Base-by-base conservation (phyloP, 257 asterid species). In the Gentiana macrophylla region DNA sequence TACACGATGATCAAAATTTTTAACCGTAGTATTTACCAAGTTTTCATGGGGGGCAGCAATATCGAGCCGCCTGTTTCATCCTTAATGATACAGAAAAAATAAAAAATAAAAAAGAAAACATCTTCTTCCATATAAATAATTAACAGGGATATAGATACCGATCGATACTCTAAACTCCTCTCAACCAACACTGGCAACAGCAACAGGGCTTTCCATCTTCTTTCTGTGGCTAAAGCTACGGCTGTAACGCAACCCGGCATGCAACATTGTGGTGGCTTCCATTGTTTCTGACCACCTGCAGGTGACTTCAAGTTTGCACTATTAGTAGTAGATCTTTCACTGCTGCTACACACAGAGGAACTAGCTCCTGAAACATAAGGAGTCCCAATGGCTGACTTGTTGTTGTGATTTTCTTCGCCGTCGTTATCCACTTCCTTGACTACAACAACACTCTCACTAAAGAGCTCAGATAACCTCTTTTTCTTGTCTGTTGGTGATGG, bases 381-480 rank as follows among this genome's bases (percentile, higher is more conserved):
- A 6, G 70, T 75, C 15, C 54, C 72, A 2, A 15, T 56, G 2
- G 66, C 35, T 2, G 84, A 68, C 60, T 68, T 74, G 35, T 45
- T 36, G 58, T 50, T 49, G 49, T 49, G 67, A 35, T 64, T 53
- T 48, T 63, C 76, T 35, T 54, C 64, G 46, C 46, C 46, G 2
- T 2, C 46, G 9, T 41, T 41, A 13, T 62, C 59, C 4, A 35
- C 62, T 9, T 64, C 71, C 36, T 52, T 64, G 55, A 64, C 50
- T 8, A 2, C 32, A 2, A 58, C 74, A 32, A 66, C 52, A 63
- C 78, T 70, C 67, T 83, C 91, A 61, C 72, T 76, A n/a, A 86
- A 83, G 35, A 86, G 80, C 35, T 83, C 86, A 0, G 79, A 73
- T 9, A 86, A 74, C 48, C 74, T 70, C 70, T 81, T 81, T 50